These are phyloP conservation scores for Zymoseptoria brevis DNA, from an alignment of 2,329 filamentous ascomycete species.

Conservation along the genomic window DNA sequence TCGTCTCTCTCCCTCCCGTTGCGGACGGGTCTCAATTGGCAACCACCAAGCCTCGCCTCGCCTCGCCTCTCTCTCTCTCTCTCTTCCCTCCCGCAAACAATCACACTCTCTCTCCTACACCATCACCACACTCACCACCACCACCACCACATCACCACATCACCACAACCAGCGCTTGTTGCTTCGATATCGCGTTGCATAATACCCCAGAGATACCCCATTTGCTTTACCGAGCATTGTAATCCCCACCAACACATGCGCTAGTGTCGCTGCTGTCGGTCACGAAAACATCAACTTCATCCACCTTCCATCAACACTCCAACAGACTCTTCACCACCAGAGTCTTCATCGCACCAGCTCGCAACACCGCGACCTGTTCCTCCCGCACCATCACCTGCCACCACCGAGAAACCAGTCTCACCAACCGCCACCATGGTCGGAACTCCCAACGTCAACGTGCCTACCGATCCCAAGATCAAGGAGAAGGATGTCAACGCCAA, in stretches of 20 bases:
- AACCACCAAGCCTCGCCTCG: no score
- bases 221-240: background rate
- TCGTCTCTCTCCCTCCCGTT: background rate
- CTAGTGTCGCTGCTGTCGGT: conserved; percentile 3
- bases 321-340: conserved; percentile 1
- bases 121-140: background rate
- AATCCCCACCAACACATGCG: conserved; percentile 1
- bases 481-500: conserved; percentile 85
- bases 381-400: background rate
- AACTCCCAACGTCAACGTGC: conserved; percentile 55
- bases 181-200: background rate
- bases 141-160: background rate
- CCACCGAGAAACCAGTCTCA: conserved; percentile 1
- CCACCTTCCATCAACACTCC: background rate
- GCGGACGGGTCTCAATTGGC: background rate
- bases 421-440: conserved; percentile 22
- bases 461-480: conserved; percentile 65
- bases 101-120: background rate
- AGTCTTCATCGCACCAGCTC: background rate
- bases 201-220: conserved; percentile 13
- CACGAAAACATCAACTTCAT: conserved; percentile 4
- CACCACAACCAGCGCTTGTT: background rate
- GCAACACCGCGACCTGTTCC: background rate
- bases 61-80: background rate
- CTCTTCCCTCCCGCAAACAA: background rate